Evolutionary conservation across 1,284 basidiomycete species (phyloP).

Genomic region (Cryptococcus floricola): DNA sequence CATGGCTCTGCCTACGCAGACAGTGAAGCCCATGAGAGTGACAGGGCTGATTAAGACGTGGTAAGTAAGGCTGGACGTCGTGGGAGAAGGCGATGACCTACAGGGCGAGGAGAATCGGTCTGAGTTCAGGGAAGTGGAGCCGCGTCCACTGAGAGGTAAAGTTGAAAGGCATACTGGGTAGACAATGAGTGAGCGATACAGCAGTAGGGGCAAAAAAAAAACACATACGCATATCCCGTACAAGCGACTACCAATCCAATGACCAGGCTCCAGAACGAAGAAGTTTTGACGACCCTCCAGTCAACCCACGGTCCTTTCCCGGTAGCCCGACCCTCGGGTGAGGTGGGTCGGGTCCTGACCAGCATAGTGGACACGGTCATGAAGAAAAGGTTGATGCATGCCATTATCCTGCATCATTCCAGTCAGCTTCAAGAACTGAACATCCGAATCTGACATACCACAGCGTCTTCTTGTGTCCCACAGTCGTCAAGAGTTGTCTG

Average conservation of each 20-base stretch:
- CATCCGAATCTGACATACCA: constrained; percentile 18
- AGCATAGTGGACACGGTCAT: constrained; percentile 23
- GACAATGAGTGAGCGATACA: too few relatives aligned
- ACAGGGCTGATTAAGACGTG: constrained; percentile 14
- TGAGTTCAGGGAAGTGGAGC: constrained; percentile 14
- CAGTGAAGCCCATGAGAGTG: constrained; percentile 19
- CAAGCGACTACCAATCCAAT: constrained; percentile 24
- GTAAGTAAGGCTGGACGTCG: neutral
- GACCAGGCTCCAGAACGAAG: constrained; percentile 26
- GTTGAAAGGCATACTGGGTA: constrained; percentile 21
- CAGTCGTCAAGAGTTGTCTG: constrained; percentile 21
- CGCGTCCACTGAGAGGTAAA: constrained; percentile 23
- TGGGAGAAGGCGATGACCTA: constrained; percentile 5
- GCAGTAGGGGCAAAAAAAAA: too few relatives aligned
- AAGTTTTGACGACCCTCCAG: constrained; percentile 12
- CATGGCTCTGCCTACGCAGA: constrained; percentile 23
- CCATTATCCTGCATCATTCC: constrained; percentile 28
- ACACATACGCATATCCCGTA: constrained; percentile 27
- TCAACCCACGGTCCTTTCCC: constrained; percentile 30
- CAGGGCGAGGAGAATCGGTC: constrained; percentile 18
- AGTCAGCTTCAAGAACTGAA: neutral
- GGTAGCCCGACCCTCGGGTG: constrained; percentile 26
- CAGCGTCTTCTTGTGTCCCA: constrained; percentile 30
- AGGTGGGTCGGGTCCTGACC: constrained; percentile 30
- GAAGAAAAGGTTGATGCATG: constrained; percentile 27